phyloP scores from a whole-genome alignment of 768 basidiomycete species.

The Stropharia rugosoannulata region DNA sequence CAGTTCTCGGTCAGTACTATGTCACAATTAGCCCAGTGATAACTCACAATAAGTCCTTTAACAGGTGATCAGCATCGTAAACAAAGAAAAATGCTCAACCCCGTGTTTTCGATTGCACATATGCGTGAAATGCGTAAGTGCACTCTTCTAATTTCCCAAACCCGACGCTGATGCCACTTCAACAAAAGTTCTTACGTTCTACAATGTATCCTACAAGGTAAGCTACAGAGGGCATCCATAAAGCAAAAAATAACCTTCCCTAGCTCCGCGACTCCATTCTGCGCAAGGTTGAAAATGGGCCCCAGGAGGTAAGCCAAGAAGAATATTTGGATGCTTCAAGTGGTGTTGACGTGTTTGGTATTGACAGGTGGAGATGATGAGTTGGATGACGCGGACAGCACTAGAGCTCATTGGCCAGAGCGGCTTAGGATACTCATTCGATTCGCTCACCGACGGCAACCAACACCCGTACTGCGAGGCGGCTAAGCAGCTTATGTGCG shows the following conservation, averaged over 20 bases:
- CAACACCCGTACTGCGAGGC: conserved; percentile 29
- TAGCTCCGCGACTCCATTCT: conserved; percentile 26
- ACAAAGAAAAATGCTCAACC: conserved; percentile 43
- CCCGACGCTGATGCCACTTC: background rate
- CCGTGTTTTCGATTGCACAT: conserved; percentile 40
- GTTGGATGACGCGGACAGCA: conserved; percentile 40
- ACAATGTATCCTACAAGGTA: conserved; percentile 28
- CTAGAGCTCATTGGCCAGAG: conserved; percentile 49
- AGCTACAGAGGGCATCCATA: background rate
- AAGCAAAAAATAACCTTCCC: background rate
- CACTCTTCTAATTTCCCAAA: background rate
- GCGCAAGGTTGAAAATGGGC: conserved; percentile 24
- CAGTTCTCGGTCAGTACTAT: background rate
- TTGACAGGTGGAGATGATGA: conserved; percentile 29
- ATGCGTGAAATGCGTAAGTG: conserved; percentile 37
- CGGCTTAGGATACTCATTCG: conserved; percentile 42
- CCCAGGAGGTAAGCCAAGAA: conserved; percentile 26
- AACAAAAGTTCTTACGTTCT: conserved; percentile 30
- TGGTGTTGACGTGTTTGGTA: conserved; percentile 2
- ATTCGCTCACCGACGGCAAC: conserved; percentile 29
- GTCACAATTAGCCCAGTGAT: background rate
- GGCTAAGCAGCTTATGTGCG: conserved; percentile 29
- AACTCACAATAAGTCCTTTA: background rate
- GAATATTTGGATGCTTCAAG: conserved; percentile 7
- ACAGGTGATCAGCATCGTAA: conserved; percentile 40